Conservation (phyloP, 176 grass and related monocot genomes). For the Melocanna baccifera region DNA sequence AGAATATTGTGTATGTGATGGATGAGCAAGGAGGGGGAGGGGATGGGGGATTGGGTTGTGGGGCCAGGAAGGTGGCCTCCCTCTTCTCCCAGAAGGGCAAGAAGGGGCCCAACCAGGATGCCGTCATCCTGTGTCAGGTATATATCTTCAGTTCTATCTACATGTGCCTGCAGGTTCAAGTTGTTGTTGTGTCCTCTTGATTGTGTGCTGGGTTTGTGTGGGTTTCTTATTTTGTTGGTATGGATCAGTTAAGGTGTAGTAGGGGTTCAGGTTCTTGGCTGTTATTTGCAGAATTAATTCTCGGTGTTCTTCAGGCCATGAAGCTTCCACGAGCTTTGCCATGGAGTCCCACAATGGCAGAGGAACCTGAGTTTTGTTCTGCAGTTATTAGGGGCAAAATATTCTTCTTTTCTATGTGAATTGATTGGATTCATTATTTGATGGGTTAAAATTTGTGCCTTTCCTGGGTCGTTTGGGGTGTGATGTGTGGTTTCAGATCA, state of each 20-base stretch:
- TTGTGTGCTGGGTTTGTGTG: not conserved
- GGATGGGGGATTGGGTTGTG: not conserved
- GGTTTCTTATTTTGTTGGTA: not conserved
- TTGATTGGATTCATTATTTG: not conserved
- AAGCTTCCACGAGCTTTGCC: not conserved
- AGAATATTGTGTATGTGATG: constrained; percentile 69
- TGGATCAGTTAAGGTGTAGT: not conserved
- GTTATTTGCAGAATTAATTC: not conserved
- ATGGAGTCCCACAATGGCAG: not conserved
- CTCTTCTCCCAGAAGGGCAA: constrained; percentile 85
- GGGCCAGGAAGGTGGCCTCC: constrained; percentile 58
- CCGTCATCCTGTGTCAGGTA: constrained; percentile 90
- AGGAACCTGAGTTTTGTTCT: not conserved
- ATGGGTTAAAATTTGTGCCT: not conserved
- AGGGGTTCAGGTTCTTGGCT: not conserved
- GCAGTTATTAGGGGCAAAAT: too few species aligned
- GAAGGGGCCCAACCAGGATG: constrained; percentile 95
- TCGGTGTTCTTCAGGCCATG: not conserved
- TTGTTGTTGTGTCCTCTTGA: not conserved
- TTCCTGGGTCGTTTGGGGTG: not conserved
- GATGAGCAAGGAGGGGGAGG: constrained; percentile 33
- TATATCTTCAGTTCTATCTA: not conserved
- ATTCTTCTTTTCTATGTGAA: not conserved
- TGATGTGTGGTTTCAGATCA: not conserved
- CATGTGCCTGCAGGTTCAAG: not conserved